Evolutionary conservation across 2,329 filamentous ascomycete genomes (phyloP), one percentile per base, ranked within the genome.

Genomic region (Verruconis gallopava): DNA sequence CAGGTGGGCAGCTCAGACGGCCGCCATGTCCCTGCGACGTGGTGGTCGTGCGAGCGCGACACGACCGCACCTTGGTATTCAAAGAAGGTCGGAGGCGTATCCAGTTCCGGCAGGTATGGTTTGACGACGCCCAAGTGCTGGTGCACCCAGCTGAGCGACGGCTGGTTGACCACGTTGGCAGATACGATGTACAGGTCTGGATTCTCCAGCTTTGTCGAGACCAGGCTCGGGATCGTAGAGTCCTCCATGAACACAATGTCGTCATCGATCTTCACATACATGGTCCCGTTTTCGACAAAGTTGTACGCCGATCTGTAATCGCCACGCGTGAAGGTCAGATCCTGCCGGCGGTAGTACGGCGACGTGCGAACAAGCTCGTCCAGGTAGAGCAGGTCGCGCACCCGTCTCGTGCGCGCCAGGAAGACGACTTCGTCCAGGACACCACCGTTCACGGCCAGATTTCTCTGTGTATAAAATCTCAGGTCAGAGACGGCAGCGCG

Each of bases 131-230:
- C 69, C 5, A 69, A 59, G 44, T 72, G 71, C 50, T 65, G 68
- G 48, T 77, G 73, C 14, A 75, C 59, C 57, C 68, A 67, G 38
- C 65, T 64, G 21, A 73, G 65, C 9, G 70, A 61, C 12, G 70
- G 71, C 38, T 72, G 68, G 46, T 76, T 76, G 47, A 75, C 58
- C 17, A 77, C 61, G 47, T 76, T 75, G 38, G 71, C 71, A 2
- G 69, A 71, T 12, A 75, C 66, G 36, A 68, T 57, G 47, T 65
- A 66, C 19, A 64, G 64, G 30, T 72, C 63, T 5, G 71, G 68
- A 21, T 73, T 62, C 3, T 65, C 59, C 38, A 71, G 53, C 46
- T 68, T 69, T 15, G 68, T 71, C 47, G 69, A 67, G 20, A 74
- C 62, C 4, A 77, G 60, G 3, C 69, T 67, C 2, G 70, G 64